A percentile compares a stretch with the other conserved stretches of the same genome.
phyloP scores from a whole-genome alignment of 208 protist species.

The Trypanosoma melophagium region DNA sequence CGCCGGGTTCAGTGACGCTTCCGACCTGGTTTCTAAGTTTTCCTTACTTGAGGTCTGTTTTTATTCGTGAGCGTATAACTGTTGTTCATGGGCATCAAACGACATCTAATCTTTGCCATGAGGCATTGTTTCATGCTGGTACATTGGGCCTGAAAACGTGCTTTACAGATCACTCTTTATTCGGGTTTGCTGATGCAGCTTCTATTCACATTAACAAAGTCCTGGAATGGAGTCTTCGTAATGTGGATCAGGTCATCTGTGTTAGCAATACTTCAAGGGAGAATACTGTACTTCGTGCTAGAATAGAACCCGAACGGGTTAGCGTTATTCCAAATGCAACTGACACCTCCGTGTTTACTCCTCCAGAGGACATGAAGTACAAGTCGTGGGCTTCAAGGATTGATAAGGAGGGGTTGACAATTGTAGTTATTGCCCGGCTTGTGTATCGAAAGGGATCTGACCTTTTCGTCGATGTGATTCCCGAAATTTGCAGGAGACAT shows the following conservation, averaged over 20 bases:
- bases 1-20: slow-evolving; percentile 89
- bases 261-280: slow-evolving; percentile 98
- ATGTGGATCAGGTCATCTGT: slow-evolving; percentile 96
- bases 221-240: slow-evolving; percentile 93
- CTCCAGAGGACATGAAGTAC: slow-evolving; percentile 89
- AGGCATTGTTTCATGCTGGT: slow-evolving; percentile 94
- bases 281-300: slow-evolving; percentile 96
- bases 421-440: slow-evolving; percentile 95
- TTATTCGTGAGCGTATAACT: slow-evolving; percentile 94
- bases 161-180: slow-evolving; percentile 99
- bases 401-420: slow-evolving; percentile 87
- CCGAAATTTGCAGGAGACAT: slow-evolving; percentile 92
- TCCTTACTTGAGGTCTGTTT: slow-evolving; percentile 92
- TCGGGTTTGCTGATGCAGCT: slow-evolving; percentile 95
- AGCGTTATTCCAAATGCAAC: slow-evolving; percentile 98
- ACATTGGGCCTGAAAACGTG: slow-evolving; percentile 95
- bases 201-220: slow-evolving; percentile 98
- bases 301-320: slow-evolving; percentile 87
- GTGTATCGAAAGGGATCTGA: slow-evolving; percentile 98
- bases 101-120: slow-evolving; percentile 95
- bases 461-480: slow-evolving; percentile 96
- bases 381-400: slow-evolving; percentile 86
- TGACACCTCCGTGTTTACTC: slow-evolving; percentile 89
- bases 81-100: slow-evolving; percentile 98
- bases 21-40: slow-evolving; percentile 86